Conservation (phyloP, 768 basidiomycete species). For the Pisolithus albus region DNA sequence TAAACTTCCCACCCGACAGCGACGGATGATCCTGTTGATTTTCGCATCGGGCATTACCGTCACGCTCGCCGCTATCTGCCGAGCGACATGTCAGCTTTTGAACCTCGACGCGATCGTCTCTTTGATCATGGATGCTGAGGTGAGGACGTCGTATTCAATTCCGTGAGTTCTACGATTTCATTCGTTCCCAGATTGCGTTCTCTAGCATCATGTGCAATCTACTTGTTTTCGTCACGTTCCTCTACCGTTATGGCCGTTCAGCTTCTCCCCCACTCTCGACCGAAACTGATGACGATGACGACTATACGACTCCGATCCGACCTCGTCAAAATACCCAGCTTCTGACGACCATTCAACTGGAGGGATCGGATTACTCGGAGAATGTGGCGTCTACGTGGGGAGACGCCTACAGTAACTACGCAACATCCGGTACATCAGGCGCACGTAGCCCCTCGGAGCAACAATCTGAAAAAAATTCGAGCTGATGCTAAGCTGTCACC, state of each 20-base stretch:
- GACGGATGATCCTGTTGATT: constrained; percentile 19
- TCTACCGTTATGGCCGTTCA: constrained; percentile 9
- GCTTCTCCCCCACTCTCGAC: not conserved
- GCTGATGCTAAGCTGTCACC: not conserved
- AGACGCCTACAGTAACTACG: not conserved
- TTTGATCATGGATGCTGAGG: constrained; percentile 14
- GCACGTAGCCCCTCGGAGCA: too few species aligned
- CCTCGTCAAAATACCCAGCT: not conserved
- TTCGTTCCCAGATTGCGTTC: constrained; percentile 8
- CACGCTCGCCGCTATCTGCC: constrained; percentile 11
- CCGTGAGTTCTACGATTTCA: not conserved
- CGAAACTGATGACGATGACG: constrained; percentile 7
- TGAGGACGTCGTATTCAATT: not conserved
- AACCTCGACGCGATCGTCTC: constrained; percentile 1
- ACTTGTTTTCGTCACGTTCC: constrained; percentile 14
- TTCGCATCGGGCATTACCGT: constrained; percentile 16
- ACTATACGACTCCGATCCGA: constrained; percentile 4
- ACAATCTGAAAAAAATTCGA: not conserved
- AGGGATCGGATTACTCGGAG: not conserved
- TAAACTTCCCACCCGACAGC: constrained; percentile 13
- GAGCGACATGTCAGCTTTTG: constrained; percentile 8
- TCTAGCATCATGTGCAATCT: constrained; percentile 16
- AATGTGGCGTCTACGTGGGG: not conserved
- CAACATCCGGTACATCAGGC: too few species aligned
- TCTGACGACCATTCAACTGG: constrained; percentile 12